Evolutionary conservation across 306 rosid species (phyloP), one percentile per base, ranked within the genome.

Genomic region (Aeschynomene evenia): DNA sequence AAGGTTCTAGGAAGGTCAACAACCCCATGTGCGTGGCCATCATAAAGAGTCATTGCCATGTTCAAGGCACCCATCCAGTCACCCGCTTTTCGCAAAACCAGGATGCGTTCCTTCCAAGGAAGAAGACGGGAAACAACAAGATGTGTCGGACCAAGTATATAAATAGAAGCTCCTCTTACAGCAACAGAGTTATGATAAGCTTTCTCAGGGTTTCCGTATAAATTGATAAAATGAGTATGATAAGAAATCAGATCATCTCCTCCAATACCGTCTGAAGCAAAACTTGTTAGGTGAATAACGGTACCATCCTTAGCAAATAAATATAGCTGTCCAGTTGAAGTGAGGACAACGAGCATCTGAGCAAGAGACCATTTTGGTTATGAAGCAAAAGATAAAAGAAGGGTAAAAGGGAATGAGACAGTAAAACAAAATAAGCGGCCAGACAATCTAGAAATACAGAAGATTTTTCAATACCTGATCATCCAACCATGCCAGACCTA

Each of bases 61-160:
- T 86, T 91, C 83, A 94, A 79, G 58, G 97, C 83, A 81, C 97
- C 94, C 99, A 90, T 91, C 99, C 99, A 94, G 79, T 94, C 99
- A 80, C 97, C 97, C 48, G 96, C 97, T 78, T 84, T 87, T 52
- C 85, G 79, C 68, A 91, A 82, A 68, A 91, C 99, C 75, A 86
- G 84, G 70, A 91, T 85, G 20, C 97, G 90, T 55, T 94, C 99
- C 76, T 85, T 94, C 99, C 99, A 94, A 50, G 99, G 97, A 66
- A 91, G 96, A 82, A 94, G 99, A 63, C 96, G 96, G 75, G 87
- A 85, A 86, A 88, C 79, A 45, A 87, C 60, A 68, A 94, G 87
- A 80, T 91, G 92, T 26, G 77, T 63, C n/a, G 96, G 89, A 75
- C 96, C 96, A 45, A 94, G 94, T 52, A 94, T 68, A 80, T 94